A percentile compares a stretch with the other conserved stretches of the same genome.
Conservation (phyloP, 1,284 basidiomycete species). For the Cryptococcus depauperatus region DNA sequence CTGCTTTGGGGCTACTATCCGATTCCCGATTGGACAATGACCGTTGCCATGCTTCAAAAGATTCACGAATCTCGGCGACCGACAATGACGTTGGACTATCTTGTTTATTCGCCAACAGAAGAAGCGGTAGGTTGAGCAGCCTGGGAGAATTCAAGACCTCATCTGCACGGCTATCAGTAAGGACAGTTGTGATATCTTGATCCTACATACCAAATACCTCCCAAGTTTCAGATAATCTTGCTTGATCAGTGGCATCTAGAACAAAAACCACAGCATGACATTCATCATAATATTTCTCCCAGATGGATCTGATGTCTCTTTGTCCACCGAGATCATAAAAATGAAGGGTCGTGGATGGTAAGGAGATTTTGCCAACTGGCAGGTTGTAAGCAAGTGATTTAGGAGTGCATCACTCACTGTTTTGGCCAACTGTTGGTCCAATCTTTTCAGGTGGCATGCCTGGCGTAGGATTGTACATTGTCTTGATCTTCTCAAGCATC, state of each 20-base stretch:
- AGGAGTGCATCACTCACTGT: conserved; percentile 55
- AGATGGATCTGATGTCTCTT: conserved; percentile 80
- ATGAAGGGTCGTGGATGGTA: conserved; percentile 82
- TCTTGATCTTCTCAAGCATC: conserved; percentile 84
- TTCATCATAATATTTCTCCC: conserved; percentile 87
- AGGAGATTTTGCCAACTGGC: conserved; percentile 79
- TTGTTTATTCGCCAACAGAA: conserved; percentile 89
- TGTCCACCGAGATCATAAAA: conserved; percentile 94
- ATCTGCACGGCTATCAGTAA: conserved; percentile 49
- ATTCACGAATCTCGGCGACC: conserved; percentile 78
- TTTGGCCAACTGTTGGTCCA: conserved; percentile 87
- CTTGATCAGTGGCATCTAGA: conserved; percentile 78
- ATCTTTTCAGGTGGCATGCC: conserved; percentile 82
- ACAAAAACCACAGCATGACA: conserved; percentile 90
- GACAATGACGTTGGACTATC: conserved; percentile 68
- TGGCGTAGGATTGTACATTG: conserved; percentile 72
- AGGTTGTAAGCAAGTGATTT: not conserved
- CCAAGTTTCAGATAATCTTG: conserved; percentile 81
- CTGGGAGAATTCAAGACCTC: conserved; percentile 73
- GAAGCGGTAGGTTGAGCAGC: conserved; percentile 74
- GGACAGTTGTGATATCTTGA: not conserved
- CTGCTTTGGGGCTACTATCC: conserved; percentile 3
- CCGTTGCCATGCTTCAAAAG: conserved; percentile 71
- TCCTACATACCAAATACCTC: conserved; percentile 75
- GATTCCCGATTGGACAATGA: conserved; percentile 15